Evolutionary conservation across 2,329 filamentous ascomycete species (phyloP).

Genomic region (Plenodomus biglobosus): DNA sequence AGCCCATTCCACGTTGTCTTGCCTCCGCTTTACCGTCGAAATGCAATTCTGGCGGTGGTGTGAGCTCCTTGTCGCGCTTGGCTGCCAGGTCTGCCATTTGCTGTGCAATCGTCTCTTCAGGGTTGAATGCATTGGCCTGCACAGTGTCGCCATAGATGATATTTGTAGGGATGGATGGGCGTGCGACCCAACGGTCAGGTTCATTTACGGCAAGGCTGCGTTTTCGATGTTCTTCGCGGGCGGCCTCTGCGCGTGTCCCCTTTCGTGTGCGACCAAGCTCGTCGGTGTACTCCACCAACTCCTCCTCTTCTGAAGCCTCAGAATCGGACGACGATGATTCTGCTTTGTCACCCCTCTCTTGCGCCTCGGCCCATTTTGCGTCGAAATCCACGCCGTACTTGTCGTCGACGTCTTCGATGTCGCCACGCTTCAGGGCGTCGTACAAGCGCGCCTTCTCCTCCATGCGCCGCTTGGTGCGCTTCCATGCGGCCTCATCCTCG

Average conservation of each 20-base stretch:
- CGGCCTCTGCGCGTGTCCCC: slow-evolving; percentile 69
- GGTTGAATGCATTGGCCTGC: slow-evolving; percentile 80
- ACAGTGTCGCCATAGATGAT: slow-evolving; percentile 85
- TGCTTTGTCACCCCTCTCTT: slow-evolving; percentile 48
- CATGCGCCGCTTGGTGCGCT: slow-evolving; percentile 77
- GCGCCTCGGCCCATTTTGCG: slow-evolving; percentile 83
- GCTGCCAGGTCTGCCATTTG: slow-evolving; percentile 78
- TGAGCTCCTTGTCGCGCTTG: slow-evolving; percentile 76
- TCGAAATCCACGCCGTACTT: slow-evolving; percentile 86
- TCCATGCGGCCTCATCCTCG: slow-evolving; percentile 59
- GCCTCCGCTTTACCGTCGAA: slow-evolving; percentile 87
- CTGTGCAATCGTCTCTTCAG: slow-evolving; percentile 62
- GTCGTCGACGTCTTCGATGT: slow-evolving; percentile 65
- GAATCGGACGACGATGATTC: slow-evolving; percentile 45
- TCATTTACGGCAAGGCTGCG: slow-evolving; percentile 61
- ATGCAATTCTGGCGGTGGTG: slow-evolving; percentile 77
- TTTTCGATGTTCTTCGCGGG: slow-evolving; percentile 61
- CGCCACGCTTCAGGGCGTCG: slow-evolving; percentile 85
- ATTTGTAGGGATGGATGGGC: slow-evolving; percentile 65
- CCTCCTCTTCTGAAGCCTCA: slow-evolving; percentile 49
- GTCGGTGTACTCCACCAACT: slow-evolving; percentile 83
- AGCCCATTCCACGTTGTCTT: slow-evolving; percentile 83
- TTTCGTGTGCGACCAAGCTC: slow-evolving; percentile 84
- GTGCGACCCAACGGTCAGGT: slow-evolving; percentile 68
- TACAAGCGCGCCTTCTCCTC: slow-evolving; percentile 89